Conservation (phyloP, 2,329 filamentous ascomycete genomes). For the Onygenales sp. region DNA sequence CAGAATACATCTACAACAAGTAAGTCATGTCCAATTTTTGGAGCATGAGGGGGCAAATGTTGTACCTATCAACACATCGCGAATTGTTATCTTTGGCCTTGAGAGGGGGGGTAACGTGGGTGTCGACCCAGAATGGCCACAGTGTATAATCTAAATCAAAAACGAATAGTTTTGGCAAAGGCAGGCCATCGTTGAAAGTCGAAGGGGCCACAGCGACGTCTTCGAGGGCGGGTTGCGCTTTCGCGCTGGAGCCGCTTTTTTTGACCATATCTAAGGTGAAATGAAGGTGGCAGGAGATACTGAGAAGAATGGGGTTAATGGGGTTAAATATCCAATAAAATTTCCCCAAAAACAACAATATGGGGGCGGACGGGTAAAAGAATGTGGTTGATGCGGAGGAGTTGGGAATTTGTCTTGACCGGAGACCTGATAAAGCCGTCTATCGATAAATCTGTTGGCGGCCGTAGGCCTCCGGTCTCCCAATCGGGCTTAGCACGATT, state of each 20-base stretch:
- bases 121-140: constrained; percentile 99
- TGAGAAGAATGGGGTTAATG: too few species aligned
- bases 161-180: constrained; percentile 72
- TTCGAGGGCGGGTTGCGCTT: constrained; percentile 6
- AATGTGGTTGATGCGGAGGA: too few species aligned
- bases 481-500: too few species aligned
- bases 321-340: too few species aligned
- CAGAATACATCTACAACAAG: background rate
- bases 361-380: too few species aligned
- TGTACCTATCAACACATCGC: constrained; percentile 32
- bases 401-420: too few species aligned
- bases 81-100: constrained; percentile 49
- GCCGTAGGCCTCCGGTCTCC: too few species aligned
- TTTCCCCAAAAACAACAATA: too few species aligned
- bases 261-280: constrained; percentile 5
- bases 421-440: too few species aligned
- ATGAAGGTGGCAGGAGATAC: too few species aligned
- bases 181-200: constrained; percentile 56
- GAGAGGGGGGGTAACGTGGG: constrained; percentile 70
- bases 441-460: too few species aligned
- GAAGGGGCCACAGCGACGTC: constrained; percentile 30
- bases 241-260: constrained; percentile 6
- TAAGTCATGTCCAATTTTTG: background rate
- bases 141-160: constrained; percentile 97
- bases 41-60: background rate